Conservation (phyloP, 441 rosid species). For the Codiaeum variegatum region DNA sequence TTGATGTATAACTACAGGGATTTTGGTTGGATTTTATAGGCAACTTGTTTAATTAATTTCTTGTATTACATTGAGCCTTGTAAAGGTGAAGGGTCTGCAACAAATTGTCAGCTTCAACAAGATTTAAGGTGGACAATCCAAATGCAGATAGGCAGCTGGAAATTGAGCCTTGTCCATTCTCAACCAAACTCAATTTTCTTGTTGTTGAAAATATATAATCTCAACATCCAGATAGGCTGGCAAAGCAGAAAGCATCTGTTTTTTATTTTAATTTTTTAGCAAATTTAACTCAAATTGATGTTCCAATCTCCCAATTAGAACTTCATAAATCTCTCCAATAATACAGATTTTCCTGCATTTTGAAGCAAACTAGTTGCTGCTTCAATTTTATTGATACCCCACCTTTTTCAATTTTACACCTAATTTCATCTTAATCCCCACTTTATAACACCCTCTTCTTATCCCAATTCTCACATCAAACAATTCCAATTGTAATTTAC, state of each 20-base stretch:
- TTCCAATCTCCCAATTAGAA: slow-evolving; percentile 21
- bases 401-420: slow-evolving; percentile 34
- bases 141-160: not conserved
- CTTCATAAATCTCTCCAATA: slow-evolving; percentile 19
- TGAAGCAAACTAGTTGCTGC: slow-evolving; percentile 39
- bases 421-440: slow-evolving; percentile 17
- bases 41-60: not conserved
- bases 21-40: slow-evolving; percentile 26
- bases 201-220: not conserved
- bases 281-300: too few species aligned
- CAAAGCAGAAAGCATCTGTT: too few species aligned
- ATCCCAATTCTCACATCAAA: slow-evolving; percentile 16
- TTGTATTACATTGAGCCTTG: not conserved
- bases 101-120: not conserved
- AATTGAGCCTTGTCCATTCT: not conserved
- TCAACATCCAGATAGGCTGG: too few species aligned
- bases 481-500: not conserved
- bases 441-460: slow-evolving; percentile 26
- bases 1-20: slow-evolving; percentile 13
- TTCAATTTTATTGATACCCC: slow-evolving; percentile 10
- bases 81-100: not conserved
- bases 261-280: too few species aligned
- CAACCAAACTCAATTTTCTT: not conserved
- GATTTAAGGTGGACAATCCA: not conserved
- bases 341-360: slow-evolving; percentile 35